Conservation (phyloP, 805 yeast species). For the Spathaspora girioi region DNA sequence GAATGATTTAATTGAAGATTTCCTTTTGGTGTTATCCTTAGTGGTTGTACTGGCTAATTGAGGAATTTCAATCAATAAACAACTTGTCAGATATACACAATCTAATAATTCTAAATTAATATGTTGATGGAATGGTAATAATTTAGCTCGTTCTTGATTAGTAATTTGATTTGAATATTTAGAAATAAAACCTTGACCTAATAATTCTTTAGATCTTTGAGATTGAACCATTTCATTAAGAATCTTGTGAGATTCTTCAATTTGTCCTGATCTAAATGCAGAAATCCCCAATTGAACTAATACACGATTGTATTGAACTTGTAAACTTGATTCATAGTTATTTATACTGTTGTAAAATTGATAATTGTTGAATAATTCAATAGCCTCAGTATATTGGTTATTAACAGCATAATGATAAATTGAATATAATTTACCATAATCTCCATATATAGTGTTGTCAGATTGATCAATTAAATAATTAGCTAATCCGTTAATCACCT, state of each 20-base stretch:
- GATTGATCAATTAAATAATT: constrained; percentile 59
- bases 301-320: constrained; percentile 91
- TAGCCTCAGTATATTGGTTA: constrained; percentile 77
- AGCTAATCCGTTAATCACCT: constrained; percentile 62
- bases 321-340: constrained; percentile 79
- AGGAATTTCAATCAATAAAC: constrained; percentile 89
- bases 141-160: constrained; percentile 68
- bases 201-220: constrained; percentile 81
- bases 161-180: constrained; percentile 59
- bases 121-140: constrained; percentile 97
- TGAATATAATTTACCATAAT: constrained; percentile 79
- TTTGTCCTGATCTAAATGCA: constrained; percentile 88
- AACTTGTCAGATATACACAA: constrained; percentile 86
- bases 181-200: constrained; percentile 82
- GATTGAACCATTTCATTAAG: constrained; percentile 86
- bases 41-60: constrained; percentile 53
- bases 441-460: constrained; percentile 63
- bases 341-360: constrained; percentile 82
- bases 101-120: constrained; percentile 93
- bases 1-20: constrained; percentile 71
- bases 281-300: constrained; percentile 93
- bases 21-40: constrained; percentile 54
- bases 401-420: constrained; percentile 91
- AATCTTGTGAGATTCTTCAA: constrained; percentile 81
- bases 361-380: constrained; percentile 83